Evolutionary conservation across 2,329 filamentous ascomycete genomes (phyloP), one percentile per base, ranked within the genome.

Genomic region (Pezicula rhizophila): DNA sequence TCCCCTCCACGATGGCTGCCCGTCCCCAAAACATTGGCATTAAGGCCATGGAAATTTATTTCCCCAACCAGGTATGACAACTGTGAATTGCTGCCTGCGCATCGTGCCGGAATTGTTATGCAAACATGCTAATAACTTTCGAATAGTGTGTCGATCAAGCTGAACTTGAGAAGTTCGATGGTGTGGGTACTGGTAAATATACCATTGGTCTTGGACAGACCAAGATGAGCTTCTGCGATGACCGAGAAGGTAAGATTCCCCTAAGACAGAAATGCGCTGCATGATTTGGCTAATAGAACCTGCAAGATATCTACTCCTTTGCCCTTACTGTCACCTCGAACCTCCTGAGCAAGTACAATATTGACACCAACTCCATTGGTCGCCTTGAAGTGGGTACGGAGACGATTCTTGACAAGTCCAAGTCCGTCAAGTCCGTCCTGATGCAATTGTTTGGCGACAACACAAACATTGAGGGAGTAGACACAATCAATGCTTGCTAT

Each of bases 221-320:
- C 66, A 89, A 87, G 75, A 93, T 93, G 88, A 85, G 83, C 76
- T 93, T 93, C 74, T 92, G 88, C 69, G 88, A 93, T 71, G 88
- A 93, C 66, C 83, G 87, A 66, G 88, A 93, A 76, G 87, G 87
- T 90, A 68, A 69, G 75, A 53, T 37, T 37, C 4, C 17, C 17
- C 15, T 17, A 23, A 5, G 3, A 17, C 20, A 37, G 26, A 26
- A 10, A 42, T 42, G 39, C 17, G 1, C 25, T 40, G n/a, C 15
- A 34, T 8, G n/a, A 23, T 8, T 45, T 52, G 8, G 14, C 25
- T 25, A 33, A 50, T 60, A 35, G 57, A 26, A 12, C 15, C 37
- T 25, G 31, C 20, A 53, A 92, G 88, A 93, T 68, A 93, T 92
- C 73, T 93, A 93, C 78, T 93, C 88, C 38, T 79, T 93, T 66